Evolutionary conservation across 2,329 filamentous ascomycete genomes (phyloP).

Genomic region (Chalara sp.): DNA sequence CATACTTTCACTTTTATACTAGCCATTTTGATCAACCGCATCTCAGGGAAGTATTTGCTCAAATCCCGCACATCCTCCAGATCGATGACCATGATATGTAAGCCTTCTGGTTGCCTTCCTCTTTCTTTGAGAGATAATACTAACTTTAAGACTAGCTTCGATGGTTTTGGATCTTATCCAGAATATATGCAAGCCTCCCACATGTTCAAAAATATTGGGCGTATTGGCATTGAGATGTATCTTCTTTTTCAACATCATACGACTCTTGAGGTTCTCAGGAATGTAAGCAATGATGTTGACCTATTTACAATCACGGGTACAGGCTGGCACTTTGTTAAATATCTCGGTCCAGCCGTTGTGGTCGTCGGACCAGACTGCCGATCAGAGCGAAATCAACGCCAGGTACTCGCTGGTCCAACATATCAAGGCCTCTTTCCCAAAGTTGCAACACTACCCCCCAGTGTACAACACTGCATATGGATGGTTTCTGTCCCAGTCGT

Average conservation of each 20-base stretch:
- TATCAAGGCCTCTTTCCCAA: slow-evolving; percentile 98
- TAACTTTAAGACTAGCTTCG: slow-evolving; percentile 57
- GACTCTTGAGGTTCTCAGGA: slow-evolving; percentile 84
- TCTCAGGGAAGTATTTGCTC: slow-evolving; percentile 88
- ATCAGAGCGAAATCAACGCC: slow-evolving; percentile 81
- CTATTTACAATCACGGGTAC: slow-evolving; percentile 96
- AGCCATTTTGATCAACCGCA: slow-evolving; percentile 98
- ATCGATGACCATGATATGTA: slow-evolving; percentile 98
- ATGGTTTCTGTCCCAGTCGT: slow-evolving; percentile 88
- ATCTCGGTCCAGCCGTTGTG: slow-evolving; percentile 82
- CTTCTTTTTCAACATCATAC: slow-evolving; percentile 97
- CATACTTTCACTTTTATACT: slow-evolving; percentile 98
- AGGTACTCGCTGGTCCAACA: slow-evolving; percentile 91
- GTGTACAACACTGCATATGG: slow-evolving; percentile 94
- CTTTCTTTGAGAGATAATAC: neutral
- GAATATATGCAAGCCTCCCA: slow-evolving; percentile 98
- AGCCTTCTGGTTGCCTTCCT: slow-evolving; percentile 35
- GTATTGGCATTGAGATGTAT: slow-evolving; percentile 96
- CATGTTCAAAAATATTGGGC: slow-evolving; percentile 96
- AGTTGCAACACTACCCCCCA: slow-evolving; percentile 80
- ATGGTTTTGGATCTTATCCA: slow-evolving; percentile 94
- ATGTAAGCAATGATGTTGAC: slow-evolving; percentile 80
- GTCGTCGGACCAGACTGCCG: slow-evolving; percentile 87
- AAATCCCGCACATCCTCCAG: slow-evolving; percentile 89
- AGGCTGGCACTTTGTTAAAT: slow-evolving; percentile 98